These are phyloP conservation scores for Chrysochromulina parva DNA, from an alignment of 78 protist genomes.

Conservation along the genomic window DNA sequence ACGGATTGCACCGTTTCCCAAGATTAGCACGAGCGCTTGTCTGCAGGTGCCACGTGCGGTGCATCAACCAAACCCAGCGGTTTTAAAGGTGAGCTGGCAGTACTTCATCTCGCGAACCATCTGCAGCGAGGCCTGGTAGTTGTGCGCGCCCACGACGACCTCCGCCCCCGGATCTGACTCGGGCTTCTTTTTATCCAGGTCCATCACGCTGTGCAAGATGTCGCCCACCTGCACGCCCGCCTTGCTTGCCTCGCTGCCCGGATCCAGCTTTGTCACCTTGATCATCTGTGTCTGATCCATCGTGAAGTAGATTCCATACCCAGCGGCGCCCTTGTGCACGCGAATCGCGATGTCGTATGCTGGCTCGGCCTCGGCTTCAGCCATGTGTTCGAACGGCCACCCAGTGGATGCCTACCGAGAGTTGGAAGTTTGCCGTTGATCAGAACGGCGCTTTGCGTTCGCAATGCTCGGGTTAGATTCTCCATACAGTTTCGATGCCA, in stretches of 20 bases:
- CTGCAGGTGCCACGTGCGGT: too few relatives aligned
- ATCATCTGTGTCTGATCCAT: not conserved
- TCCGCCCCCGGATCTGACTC: not conserved
- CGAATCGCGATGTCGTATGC: not conserved
- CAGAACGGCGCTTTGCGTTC: too few relatives aligned
- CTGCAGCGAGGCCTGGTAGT: not conserved
- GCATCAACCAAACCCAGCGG: too few relatives aligned
- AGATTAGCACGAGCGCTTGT: too few relatives aligned
- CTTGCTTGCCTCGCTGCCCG: conserved; percentile 2
- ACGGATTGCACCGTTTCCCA: too few relatives aligned
- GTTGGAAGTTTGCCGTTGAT: too few relatives aligned
- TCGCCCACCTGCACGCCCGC: not conserved
- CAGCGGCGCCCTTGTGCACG: not conserved
- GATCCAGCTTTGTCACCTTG: not conserved
- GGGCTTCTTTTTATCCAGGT: not conserved
- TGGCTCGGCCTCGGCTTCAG: too few relatives aligned
- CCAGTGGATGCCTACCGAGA: too few relatives aligned
- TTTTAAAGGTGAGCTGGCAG: not conserved
- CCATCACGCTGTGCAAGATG: not conserved
- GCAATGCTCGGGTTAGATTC: too few relatives aligned
- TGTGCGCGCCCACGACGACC: not conserved
- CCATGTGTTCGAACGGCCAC: too few relatives aligned
- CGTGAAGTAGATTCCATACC: not conserved
- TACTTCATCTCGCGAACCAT: not conserved
- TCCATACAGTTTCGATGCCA: too few relatives aligned